Conservation (phyloP, 805 yeast species). For the Alloascoidea hylecoeti region DNA sequence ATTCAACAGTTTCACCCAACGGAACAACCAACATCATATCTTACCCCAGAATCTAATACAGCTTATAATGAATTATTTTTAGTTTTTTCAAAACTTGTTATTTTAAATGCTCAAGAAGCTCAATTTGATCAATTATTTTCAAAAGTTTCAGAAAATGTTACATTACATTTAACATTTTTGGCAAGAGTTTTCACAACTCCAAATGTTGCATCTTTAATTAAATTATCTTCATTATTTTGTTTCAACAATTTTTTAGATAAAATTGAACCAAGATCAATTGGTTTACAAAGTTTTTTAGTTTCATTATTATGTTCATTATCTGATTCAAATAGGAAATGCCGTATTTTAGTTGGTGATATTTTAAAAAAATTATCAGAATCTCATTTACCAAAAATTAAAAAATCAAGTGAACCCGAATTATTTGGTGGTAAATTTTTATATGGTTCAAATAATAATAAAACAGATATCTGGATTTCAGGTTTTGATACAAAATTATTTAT, state of each 20-base stretch:
- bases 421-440: not conserved
- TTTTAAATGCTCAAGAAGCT: not conserved
- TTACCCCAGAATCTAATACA: slow-evolving; percentile 4
- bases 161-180: slow-evolving; percentile 16
- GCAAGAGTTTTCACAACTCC: slow-evolving; percentile 19
- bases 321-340: slow-evolving; percentile 34
- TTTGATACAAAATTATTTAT: slow-evolving; percentile 42
- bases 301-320: slow-evolving; percentile 26
- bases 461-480: slow-evolving; percentile 42
- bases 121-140: not conserved
- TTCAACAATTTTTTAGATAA: slow-evolving; percentile 6
- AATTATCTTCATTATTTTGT: slow-evolving; percentile 17
- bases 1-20: no score
- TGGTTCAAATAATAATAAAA: slow-evolving; percentile 20
- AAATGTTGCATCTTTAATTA: slow-evolving; percentile 19
- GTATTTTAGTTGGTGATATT: slow-evolving; percentile 26
- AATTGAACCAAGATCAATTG: not conserved
- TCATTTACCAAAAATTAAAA: not conserved
- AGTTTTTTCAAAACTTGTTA: not conserved
- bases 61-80: slow-evolving; percentile 16
- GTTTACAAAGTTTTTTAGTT: not conserved
- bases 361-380: slow-evolving; percentile 19
- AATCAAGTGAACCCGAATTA: not conserved
- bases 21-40: slow-evolving; percentile 6
- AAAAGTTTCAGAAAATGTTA: not conserved